Evolutionary conservation across 2,329 filamentous ascomycete genomes (phyloP), one percentile per base, ranked within the genome.

Genomic region (Fusarium hainanense): DNA sequence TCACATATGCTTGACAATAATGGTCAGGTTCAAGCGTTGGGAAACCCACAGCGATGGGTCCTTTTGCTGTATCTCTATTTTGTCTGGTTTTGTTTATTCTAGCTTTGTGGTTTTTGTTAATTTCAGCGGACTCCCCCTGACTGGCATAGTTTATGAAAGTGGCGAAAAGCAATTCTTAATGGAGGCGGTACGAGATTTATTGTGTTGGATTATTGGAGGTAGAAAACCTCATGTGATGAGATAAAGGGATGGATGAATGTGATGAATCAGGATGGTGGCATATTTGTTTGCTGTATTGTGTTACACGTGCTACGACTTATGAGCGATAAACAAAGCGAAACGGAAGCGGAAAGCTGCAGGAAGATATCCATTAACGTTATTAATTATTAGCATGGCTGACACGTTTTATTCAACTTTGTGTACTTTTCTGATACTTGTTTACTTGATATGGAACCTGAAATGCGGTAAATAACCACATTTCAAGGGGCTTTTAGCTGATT

Each of bases 221-320:
- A 58, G 68, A 66, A 51, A 60, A 55, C 54, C 58, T 66, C 64
- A 55, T 64, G 44, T 49, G 54, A 60, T 21, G 58, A 49, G 56
- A 41, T 16, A 43, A 61, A 42, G 27, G 11, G 60, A 49, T 16
- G 32, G 54, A 49, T 14, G 46, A 37, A 42, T 55, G 30, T 58
- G 62, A 68, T 54, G 34, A 70, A 46, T 25, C 54, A 68, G 64
- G 71, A 56, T 72, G 60, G 51, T 69, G 42, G 43, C 54, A 58
- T 37, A 37, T 37, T 52, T 65, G 32, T 48, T 75, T 57, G n/a
- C 34, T 55, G n/a, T 55, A 72, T 67, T 64, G 48, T 58, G 65
- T 73, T 67, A 57, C 62, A 75, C 64, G 73, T 58, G 73, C 65
- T 72, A 75, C 70, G 73, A 75, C 58, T 75, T 71, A 75, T 71